Percentiles rank a stretch among this genome's conserved stretches.
These are phyloP conservation scores for Stevia rebaudiana DNA, from an alignment of 140 eudicot genomes.

Conservation along the genomic window DNA sequence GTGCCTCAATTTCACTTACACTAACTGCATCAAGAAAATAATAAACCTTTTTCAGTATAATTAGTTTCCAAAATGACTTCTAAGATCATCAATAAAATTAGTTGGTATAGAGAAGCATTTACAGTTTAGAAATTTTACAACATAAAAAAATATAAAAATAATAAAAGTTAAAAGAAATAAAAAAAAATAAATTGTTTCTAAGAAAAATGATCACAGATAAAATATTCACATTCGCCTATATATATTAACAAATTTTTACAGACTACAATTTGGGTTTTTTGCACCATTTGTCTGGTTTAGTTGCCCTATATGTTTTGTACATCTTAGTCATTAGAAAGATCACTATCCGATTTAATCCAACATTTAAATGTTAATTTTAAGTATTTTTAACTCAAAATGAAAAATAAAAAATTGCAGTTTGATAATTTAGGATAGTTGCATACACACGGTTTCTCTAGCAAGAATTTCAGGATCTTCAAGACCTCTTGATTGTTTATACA, in stretches of 20 bases:
- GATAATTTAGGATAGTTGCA: conserved; percentile 23
- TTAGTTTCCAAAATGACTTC: not conserved
- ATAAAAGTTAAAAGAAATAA: too few relatives aligned
- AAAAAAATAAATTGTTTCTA: too few relatives aligned
- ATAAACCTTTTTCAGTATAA: conserved; percentile 10
- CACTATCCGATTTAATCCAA: too few relatives aligned
- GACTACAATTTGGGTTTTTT: too few relatives aligned
- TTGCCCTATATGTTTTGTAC: too few relatives aligned
- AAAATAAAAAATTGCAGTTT: not conserved
- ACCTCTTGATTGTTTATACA: conserved; percentile 46
- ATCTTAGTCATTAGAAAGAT: too few relatives aligned
- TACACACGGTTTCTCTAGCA: conserved; percentile 72
- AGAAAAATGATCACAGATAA: too few relatives aligned
- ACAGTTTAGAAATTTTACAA: not conserved
- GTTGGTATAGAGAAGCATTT: not conserved
- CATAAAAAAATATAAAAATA: not conserved
- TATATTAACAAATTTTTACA: too few relatives aligned
- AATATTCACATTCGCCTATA: too few relatives aligned
- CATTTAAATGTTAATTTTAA: too few relatives aligned
- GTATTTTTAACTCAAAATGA: not conserved
- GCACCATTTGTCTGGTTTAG: too few relatives aligned
- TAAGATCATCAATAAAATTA: not conserved
- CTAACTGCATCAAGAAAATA: conserved; percentile 45
- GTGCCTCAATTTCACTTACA: conserved; percentile 75
- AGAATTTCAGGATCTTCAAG: conserved; percentile 61